Conservation (phyloP, 495 filamentous ascomycete genomes). For the Oidiodendron maius region DNA sequence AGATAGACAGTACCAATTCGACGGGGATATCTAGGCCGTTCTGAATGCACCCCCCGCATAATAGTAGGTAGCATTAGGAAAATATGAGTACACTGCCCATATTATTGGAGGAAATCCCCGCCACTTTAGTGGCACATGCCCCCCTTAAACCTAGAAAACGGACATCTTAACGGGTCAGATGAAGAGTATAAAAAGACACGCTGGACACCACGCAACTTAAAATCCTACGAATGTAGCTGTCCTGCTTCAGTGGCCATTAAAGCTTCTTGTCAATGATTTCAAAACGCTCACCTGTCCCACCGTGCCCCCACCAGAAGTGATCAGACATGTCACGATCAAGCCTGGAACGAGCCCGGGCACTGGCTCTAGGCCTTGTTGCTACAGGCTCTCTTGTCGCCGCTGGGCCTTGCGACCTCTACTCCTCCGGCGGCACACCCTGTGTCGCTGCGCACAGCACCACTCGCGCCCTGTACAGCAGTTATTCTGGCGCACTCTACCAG, state of each 20-base stretch:
- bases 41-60: constrained; percentile 7
- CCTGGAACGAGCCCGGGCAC: constrained; percentile 25
- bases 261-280: constrained; percentile 7
- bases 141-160: constrained; percentile 5
- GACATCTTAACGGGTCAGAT: constrained; percentile 9
- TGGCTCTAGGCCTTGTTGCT: constrained; percentile 35
- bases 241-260: background rate
- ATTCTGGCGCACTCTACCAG: constrained; percentile 47
- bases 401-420: constrained; percentile 51
- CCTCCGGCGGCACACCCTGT: too few relatives aligned
- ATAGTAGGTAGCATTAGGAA: background rate
- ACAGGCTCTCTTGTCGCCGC: constrained; percentile 37
- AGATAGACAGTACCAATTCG: constrained; percentile 5
- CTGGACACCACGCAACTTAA: constrained; percentile 1
- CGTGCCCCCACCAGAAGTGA: constrained; percentile 11
- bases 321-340: constrained; percentile 33
- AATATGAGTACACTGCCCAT: constrained; percentile 7
- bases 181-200: constrained; percentile 9
- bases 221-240: background rate
- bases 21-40: constrained; percentile 7
- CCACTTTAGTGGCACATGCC: constrained; percentile 6
- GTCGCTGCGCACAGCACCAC: too few relatives aligned
- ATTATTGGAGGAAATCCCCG: constrained; percentile 14
- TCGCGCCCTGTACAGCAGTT: too few relatives aligned
- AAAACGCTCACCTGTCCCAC: constrained; percentile 3